Percentiles rank a stretch among this genome's conserved stretches.
phyloP scores from a whole-genome alignment of 768 basidiomycete species.

The Piloderma croceum region DNA sequence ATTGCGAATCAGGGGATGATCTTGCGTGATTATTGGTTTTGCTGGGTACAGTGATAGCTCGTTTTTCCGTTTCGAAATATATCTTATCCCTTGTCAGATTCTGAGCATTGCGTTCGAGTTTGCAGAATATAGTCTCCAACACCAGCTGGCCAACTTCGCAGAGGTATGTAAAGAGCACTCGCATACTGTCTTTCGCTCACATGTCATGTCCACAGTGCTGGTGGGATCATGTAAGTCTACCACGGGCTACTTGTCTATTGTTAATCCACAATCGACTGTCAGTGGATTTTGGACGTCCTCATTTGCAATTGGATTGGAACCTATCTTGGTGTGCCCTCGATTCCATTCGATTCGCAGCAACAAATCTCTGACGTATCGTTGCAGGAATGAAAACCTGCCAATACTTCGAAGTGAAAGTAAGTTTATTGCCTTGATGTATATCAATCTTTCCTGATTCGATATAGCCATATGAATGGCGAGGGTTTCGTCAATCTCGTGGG shows the following conservation, averaged over 20 bases:
- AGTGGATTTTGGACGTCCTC: slow-evolving; percentile 87
- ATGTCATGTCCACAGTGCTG: slow-evolving; percentile 54
- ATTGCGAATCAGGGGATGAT: too few species aligned
- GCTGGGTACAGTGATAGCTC: slow-evolving; percentile 56
- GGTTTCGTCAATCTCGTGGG: slow-evolving; percentile 71
- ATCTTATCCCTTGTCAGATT: slow-evolving; percentile 44
- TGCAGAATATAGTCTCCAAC: slow-evolving; percentile 83
- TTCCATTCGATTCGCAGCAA: slow-evolving; percentile 8
- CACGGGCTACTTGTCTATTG: slow-evolving; percentile 7
- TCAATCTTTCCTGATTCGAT: slow-evolving; percentile 5
- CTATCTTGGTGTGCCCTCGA: slow-evolving; percentile 54
- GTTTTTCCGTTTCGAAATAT: slow-evolving; percentile 4
- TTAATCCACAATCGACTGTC: slow-evolving; percentile 10
- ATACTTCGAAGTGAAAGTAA: slow-evolving; percentile 82
- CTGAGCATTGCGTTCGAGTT: slow-evolving; percentile 84
- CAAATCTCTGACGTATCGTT: slow-evolving; percentile 13
- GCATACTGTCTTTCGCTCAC: slow-evolving; percentile 12
- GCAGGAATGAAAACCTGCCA: slow-evolving; percentile 84
- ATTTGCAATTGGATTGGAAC: slow-evolving; percentile 87
- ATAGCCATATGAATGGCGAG: slow-evolving; percentile 83
- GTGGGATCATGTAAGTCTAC: slow-evolving; percentile 80
- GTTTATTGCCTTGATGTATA: slow-evolving; percentile 11
- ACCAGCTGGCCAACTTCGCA: slow-evolving; percentile 83
- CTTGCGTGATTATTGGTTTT: slow-evolving; percentile 89
- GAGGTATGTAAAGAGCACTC: slow-evolving; percentile 67